These are phyloP conservation scores for Graphilbum sp. DNA, from an alignment of 2,329 filamentous ascomycete genomes.

Conservation along the genomic window DNA sequence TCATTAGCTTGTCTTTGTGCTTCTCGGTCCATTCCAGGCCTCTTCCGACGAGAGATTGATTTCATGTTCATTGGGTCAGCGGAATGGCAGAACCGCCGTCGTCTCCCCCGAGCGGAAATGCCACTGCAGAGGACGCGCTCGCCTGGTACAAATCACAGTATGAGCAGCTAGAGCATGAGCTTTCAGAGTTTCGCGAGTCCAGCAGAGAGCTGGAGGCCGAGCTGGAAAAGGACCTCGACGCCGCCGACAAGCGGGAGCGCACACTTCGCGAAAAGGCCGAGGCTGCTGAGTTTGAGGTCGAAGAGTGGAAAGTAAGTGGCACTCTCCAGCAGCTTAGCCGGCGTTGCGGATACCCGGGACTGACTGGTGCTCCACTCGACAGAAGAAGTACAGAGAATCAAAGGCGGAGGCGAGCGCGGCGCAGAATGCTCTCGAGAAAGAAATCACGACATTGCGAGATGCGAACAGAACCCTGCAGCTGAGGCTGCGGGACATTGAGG, in stretches of 20 bases:
- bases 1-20: no score
- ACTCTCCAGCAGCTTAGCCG: no score
- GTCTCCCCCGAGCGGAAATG: conserved; percentile 39
- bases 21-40: no score
- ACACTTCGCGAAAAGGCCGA: conserved; percentile 77
- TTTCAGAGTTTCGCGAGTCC: conserved; percentile 84
- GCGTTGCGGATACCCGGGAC: no score
- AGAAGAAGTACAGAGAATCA: conserved; percentile 93
- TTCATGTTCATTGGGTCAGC: background rate
- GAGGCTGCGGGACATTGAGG: conserved; percentile 83
- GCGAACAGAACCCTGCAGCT: conserved; percentile 66
- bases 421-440: conserved; percentile 80
- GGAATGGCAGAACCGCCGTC: conserved; percentile 47
- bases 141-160: conserved; percentile 95
- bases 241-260: conserved; percentile 84
- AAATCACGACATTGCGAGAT: conserved; percentile 84
- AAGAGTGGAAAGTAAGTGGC: conserved; percentile 95
- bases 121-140: conserved; percentile 56
- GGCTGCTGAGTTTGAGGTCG: conserved; percentile 69
- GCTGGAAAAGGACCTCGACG: conserved; percentile 89
- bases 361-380: conserved; percentile 6
- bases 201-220: conserved; percentile 90
- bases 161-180: conserved; percentile 76
- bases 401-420: conserved; percentile 75
- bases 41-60: no score